Evolutionary conservation across 2,329 filamentous ascomycete genomes (phyloP).

Genomic region (Colletotrichum shisoi): DNA sequence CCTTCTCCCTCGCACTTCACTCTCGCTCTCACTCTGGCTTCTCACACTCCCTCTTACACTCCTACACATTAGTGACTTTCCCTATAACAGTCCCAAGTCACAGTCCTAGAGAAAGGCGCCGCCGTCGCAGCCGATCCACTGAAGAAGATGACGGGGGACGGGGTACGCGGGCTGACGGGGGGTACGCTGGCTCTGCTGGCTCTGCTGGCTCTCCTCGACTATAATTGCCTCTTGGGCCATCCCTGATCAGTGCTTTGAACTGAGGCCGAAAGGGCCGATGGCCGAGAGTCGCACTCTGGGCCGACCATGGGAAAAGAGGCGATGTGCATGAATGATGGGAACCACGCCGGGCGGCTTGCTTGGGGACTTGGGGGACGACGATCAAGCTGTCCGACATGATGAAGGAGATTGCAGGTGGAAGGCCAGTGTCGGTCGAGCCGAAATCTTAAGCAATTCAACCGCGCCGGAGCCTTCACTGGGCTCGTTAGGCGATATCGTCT

Average conservation of each 20-base stretch:
- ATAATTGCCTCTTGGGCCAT: constrained; percentile 39
- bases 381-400: constrained; percentile 22
- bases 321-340: constrained; percentile 33
- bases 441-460: too few relatives aligned
- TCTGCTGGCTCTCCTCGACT: constrained; percentile 17
- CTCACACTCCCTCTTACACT: not conserved
- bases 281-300: constrained; percentile 33
- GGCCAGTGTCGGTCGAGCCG: too few relatives aligned
- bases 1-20: not conserved
- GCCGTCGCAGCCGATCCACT: constrained; percentile 39
- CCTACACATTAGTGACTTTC: not conserved
- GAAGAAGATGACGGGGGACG: constrained; percentile 34
- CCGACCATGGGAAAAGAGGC: constrained; percentile 30
- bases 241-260: constrained; percentile 33
- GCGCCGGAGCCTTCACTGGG: too few relatives aligned
- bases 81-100: too few relatives aligned
- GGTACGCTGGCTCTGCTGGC: not conserved
- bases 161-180: not conserved
- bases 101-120: not conserved
- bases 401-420: not conserved
- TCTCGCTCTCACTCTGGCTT: constrained; percentile 1
- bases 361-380: constrained; percentile 25
- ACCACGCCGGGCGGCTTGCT: not conserved
- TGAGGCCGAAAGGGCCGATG: constrained; percentile 36
- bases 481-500: constrained; percentile 2